Conservation (phyloP, 2,329 filamentous ascomycete species). For the Scedosporium apiospermum region DNA sequence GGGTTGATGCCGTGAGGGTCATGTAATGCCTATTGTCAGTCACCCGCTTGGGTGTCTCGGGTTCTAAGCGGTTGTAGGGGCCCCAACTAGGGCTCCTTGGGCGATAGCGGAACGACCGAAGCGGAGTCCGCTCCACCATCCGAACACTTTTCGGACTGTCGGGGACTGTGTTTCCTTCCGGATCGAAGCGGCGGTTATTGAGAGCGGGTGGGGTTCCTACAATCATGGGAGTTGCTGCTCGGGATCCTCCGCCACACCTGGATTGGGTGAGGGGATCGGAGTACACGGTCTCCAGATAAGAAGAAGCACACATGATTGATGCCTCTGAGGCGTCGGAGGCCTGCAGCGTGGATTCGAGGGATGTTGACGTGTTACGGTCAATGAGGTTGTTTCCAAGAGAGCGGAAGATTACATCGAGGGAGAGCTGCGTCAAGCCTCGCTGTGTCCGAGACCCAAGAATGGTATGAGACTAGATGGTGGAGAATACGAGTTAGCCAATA, state of each 20-base stretch:
- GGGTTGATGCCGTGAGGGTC: constrained; percentile 35
- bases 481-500: not conserved
- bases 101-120: not conserved
- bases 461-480: constrained; percentile 66
- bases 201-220: constrained; percentile 36
- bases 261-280: constrained; percentile 50
- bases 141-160: constrained; percentile 34
- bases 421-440: constrained; percentile 83
- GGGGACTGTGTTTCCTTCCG: constrained; percentile 17
- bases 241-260: constrained; percentile 38
- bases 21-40: constrained; percentile 21
- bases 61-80: not conserved
- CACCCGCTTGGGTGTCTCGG: constrained; percentile 23
- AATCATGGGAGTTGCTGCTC: constrained; percentile 61
- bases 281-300: constrained; percentile 73
- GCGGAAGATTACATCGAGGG: constrained; percentile 81
- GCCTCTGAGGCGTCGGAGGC: constrained; percentile 76
- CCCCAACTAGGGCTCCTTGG: not conserved
- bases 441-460: constrained; percentile 83
- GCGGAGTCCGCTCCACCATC: constrained; percentile 22
- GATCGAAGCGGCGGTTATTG: constrained; percentile 9
- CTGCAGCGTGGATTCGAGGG: constrained; percentile 63
- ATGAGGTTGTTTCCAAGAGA: constrained; percentile 67
- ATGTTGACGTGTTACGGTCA: constrained; percentile 45
- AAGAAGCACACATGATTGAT: constrained; percentile 60